Base-by-base conservation (phyloP, 495 filamentous ascomycete genomes). In the Saxophila tyrrhenica region DNA sequence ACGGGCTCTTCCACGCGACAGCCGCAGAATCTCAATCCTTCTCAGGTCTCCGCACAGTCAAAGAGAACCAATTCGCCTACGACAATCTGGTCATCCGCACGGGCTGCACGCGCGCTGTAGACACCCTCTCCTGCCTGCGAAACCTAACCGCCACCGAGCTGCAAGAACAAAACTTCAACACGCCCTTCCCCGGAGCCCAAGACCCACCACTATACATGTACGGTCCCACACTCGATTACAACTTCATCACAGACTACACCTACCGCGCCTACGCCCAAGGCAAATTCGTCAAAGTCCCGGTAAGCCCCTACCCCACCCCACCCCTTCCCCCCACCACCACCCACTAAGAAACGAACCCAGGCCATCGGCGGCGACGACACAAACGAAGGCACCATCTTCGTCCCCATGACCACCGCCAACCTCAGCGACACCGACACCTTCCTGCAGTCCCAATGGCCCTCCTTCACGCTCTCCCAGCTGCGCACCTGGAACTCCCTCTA, bases 361-460 rank as follows among this genome's bases (percentile, higher is more conserved):
- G 73, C 78, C 11, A 84, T 90, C 23, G 81, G 78, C 56, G 85
- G 85, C 52, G 80, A 85, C 55, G 78, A 76, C 62, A 83, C 83
- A 32, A 81, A 90, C 63, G 84, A 85, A 67, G 84, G 84, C 43
- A 80, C 78, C 0, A 69, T 72, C 2, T 87, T 87, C 62, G 76
- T 78, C 0, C 81, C 85, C 0, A 60, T 55, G 20, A 65, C 58
- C 42, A 72, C 73, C n/a, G 64, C 69, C 16, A 76, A 67, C 25
- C 56, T 75, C 16, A 67, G 59, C 20, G 59, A 71, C 15, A 73
- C 74, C 57, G 68, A 76, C 48, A 66, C 72, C 10, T 91, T 86
- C 64, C 63, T 91, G 32, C 67, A 71, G 46, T 68, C 77, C 50
- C 78, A 89, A 54, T 86, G 83, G 56, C 80, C 83, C 1, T 70